Conservation (phyloP, 129 eudicot genomes). For the Pseudognaphalium luteoalbum region DNA sequence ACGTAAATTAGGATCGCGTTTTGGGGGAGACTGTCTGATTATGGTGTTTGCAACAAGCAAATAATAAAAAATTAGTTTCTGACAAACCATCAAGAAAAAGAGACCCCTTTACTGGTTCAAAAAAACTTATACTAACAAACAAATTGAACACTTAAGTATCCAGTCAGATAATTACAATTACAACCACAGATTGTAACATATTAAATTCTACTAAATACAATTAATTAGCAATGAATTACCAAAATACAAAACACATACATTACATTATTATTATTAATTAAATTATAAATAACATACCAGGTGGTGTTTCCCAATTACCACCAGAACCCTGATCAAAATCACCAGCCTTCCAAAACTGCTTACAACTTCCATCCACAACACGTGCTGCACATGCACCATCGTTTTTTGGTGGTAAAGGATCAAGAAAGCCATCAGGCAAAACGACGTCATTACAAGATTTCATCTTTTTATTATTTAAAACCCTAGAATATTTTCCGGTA, state of each 20-base stretch:
- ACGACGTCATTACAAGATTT: conserved; percentile 20
- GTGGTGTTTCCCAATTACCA: conserved; percentile 43
- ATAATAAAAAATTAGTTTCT: neutral
- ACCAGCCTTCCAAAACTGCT: conserved; percentile 89
- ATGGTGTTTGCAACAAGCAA: neutral
- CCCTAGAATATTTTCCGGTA: neutral
- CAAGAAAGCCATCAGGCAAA: conserved; percentile 66
- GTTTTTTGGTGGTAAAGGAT: conserved; percentile 54
- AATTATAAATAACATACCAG: conserved; percentile 36
- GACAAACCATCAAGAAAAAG: too few relatives aligned
- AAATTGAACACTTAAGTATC: neutral
- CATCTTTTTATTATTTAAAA: conserved; percentile 33
- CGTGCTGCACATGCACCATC: conserved; percentile 13
- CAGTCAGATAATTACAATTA: neutral
- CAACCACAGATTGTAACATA: neutral
- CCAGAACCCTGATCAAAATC: conserved; percentile 51
- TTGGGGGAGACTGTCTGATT: neutral
- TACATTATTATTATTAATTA: neutral
- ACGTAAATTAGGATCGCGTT: neutral
- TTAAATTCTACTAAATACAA: neutral
- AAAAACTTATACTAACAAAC: too few relatives aligned
- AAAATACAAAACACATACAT: neutral
- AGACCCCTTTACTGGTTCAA: neutral
- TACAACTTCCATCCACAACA: conserved; percentile 21
- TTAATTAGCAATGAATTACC: neutral